Percentiles rank a stretch among this genome's conserved stretches.
Conservation (phyloP, 2,329 filamentous ascomycete genomes). For the Claviceps purpurea region DNA sequence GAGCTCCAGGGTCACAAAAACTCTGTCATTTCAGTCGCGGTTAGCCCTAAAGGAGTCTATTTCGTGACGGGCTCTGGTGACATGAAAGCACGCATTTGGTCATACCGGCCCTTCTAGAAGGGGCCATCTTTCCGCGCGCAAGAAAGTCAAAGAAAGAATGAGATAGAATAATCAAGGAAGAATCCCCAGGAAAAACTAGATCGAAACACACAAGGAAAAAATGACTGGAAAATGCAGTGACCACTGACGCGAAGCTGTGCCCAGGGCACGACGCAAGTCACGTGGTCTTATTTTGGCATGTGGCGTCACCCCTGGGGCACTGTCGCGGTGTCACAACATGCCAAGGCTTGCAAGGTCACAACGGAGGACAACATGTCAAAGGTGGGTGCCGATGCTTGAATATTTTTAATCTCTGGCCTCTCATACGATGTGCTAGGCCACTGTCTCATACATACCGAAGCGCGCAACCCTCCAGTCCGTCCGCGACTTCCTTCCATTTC, state of each 20-base stretch:
- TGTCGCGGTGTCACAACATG: no score
- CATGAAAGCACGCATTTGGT: slow-evolving; percentile 97
- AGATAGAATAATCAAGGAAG: not conserved
- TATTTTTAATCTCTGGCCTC: no score
- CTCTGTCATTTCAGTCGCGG: slow-evolving; percentile 93
- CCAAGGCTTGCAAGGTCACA: no score
- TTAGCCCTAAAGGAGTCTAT: slow-evolving; percentile 72
- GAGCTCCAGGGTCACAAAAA: slow-evolving; percentile 99
- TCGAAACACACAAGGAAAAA: not conserved
- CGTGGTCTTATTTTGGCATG: no score
- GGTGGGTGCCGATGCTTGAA: no score
- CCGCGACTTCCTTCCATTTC: no score
- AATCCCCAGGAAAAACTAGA: not conserved
- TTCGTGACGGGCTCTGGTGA: slow-evolving; percentile 97
- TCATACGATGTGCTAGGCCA: no score
- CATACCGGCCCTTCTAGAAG: slow-evolving; percentile 45
- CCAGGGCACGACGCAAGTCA: not conserved
- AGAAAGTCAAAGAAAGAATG: not conserved
- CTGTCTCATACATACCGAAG: no score
- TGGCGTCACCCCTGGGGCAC: no score
- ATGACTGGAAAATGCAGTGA: not conserved
- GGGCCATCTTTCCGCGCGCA: not conserved
- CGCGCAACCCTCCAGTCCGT: no score
- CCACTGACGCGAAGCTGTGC: not conserved
- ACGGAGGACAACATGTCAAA: no score